phyloP scores from a whole-genome alignment of 2,329 filamentous ascomycete species.

The Trichoderma afroharzianum region DNA sequence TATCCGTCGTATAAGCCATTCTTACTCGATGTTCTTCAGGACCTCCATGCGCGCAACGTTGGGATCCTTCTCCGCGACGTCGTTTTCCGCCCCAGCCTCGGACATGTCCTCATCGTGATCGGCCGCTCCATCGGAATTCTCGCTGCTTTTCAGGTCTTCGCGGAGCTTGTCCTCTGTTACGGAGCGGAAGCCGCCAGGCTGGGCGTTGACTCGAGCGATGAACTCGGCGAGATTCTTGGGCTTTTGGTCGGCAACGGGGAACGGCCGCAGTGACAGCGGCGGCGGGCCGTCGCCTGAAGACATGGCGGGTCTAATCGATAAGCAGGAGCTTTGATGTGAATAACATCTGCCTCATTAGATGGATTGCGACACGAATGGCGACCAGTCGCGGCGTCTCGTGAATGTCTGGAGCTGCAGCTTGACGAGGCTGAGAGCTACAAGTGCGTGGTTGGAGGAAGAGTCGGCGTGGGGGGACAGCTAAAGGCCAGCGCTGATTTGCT shows the following conservation, averaged over 20 bases:
- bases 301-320: conserved; percentile 24
- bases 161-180: conserved; percentile 71
- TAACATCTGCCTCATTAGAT: neutral
- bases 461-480: neutral
- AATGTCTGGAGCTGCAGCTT: neutral
- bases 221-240: conserved; percentile 66
- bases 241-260: conserved; percentile 52
- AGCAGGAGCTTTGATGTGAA: neutral
- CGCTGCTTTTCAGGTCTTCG: conserved; percentile 57
- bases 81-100: conserved; percentile 46
- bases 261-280: conserved; percentile 37
- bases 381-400: neutral
- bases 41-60: conserved; percentile 55
- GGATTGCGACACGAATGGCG: neutral
- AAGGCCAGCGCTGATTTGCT: neutral
- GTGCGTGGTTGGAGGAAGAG: neutral
- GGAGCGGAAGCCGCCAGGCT: conserved; percentile 71
- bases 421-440: conserved; percentile 10
- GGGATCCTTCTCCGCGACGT: conserved; percentile 44
- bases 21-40: conserved; percentile 54
- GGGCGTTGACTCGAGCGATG: conserved; percentile 77
- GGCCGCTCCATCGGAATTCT: conserved; percentile 42
- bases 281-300: conserved; percentile 31
- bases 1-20: conserved; percentile 5
- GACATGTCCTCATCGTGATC: conserved; percentile 45